Evolutionary conservation across 768 basidiomycete genomes (phyloP), one percentile per base, ranked within the genome.

Genomic region (Brasilioporus rufonigricans): DNA sequence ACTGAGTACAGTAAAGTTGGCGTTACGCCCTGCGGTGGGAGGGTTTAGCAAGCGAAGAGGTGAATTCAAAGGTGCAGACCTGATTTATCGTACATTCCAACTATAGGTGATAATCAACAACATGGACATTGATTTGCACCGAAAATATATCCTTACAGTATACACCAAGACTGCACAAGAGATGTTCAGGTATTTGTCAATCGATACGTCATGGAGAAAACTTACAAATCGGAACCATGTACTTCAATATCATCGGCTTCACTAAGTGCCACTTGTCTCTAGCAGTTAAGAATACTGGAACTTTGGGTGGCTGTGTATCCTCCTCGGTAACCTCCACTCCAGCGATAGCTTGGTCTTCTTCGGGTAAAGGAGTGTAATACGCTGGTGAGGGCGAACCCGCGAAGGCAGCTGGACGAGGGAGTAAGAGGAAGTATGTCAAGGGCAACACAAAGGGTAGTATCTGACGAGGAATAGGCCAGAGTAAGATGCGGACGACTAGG

Each of bases 191-290:
- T 7, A 5, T 33, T 41, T 45, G 31, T 16, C 44, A 32, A n/a
- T 39, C 18, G 13, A 36, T 13, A 26, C 3, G 9, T n/a, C 46
- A 51, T 3, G 14, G 16, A 12, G 16, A 29, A 43, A 4, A 80
- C 91, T 76, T 60, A 92, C 91, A 91, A 39, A 99, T 73, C 4
- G 94, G 95, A n/a, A 94, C 63, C 95, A 98, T 98, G 68, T 92
- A 98, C 59, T 81, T 84, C 48, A 79, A 52, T 35, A 97, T 67
- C 59, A 98, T 72, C 5, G 96, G 95, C 65, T 79, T 84, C 46
- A 91, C 86, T 6, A 99, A 74, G 24, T 76, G 73, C 81, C 91
- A 83, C 73, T 98, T 98, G 58, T 97, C 93, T 31, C 65, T 71
- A 1, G 77, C 74, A 3, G 84, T 77, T n/a, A 97, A 71, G 5